Conservation (phyloP, 495 filamentous ascomycete species). For the Hypomontagnella submonticulosa region DNA sequence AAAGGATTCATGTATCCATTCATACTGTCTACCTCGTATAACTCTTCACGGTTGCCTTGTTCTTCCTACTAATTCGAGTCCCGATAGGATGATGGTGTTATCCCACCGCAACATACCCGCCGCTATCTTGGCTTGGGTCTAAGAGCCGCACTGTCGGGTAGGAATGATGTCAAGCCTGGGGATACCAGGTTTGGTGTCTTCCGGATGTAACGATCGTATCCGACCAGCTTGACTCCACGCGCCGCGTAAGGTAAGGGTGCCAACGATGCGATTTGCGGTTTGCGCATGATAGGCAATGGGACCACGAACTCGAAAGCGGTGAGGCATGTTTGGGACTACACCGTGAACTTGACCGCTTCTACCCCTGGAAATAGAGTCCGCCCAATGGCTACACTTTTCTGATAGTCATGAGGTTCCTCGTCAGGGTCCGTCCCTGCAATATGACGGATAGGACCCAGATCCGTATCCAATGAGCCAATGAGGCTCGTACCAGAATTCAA, state of each 20-base stretch:
- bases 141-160: constrained; percentile 78
- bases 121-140: constrained; percentile 84
- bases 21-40: not conserved
- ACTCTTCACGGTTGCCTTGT: not conserved
- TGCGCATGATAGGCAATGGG: constrained; percentile 2
- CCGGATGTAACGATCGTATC: constrained; percentile 77
- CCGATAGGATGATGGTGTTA: constrained; percentile 84
- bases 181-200: constrained; percentile 93
- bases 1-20: not conserved
- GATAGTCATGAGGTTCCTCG: constrained; percentile 3
- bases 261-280: not conserved
- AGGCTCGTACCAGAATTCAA: constrained; percentile 7
- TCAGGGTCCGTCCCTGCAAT: constrained; percentile 27
- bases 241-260: constrained; percentile 10
- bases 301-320: constrained; percentile 11
- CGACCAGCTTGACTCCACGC: constrained; percentile 9
- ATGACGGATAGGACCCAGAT: constrained; percentile 9
- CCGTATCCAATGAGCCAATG: constrained; percentile 9
- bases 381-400: constrained; percentile 15
- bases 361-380: constrained; percentile 14
- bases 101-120: constrained; percentile 88
- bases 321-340: not conserved
- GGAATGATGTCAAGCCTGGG: constrained; percentile 65
- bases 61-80: constrained; percentile 42
- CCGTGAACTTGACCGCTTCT: constrained; percentile 24